These are phyloP conservation scores for Colletotrichum brevisporum DNA, from an alignment of 2,329 filamentous ascomycete species.

Conservation along the genomic window DNA sequence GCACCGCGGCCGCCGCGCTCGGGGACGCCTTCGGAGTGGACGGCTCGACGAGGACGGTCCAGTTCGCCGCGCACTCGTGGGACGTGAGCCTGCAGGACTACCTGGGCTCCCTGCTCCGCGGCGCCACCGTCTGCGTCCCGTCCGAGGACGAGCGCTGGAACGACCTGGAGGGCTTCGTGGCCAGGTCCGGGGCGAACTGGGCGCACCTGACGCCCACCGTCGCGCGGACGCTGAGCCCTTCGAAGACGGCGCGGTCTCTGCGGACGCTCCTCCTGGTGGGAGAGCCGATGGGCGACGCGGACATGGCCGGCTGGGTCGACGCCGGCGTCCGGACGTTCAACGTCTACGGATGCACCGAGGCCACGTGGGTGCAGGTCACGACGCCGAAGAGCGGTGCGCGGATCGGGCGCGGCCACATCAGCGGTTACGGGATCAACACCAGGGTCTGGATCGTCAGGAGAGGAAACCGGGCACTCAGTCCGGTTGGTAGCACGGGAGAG, in stretches of 20 bases:
- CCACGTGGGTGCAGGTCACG: neutral
- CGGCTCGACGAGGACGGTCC: slow-evolving; percentile 45
- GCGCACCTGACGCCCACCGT: slow-evolving; percentile 11
- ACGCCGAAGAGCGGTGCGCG: neutral
- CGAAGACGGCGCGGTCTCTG: neutral
- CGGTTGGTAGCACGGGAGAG: slow-evolving; percentile 43
- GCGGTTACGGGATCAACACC: slow-evolving; percentile 45
- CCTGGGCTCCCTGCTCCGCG: slow-evolving; percentile 64
- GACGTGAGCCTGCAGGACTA: slow-evolving; percentile 66
- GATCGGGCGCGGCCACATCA: slow-evolving; percentile 9
- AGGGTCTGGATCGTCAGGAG: slow-evolving; percentile 47
- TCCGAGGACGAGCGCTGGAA: slow-evolving; percentile 62
- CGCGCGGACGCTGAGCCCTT: neutral
- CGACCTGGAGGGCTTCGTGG: slow-evolving; percentile 53
- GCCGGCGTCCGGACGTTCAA: slow-evolving; percentile 4
- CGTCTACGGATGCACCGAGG: slow-evolving; percentile 10
- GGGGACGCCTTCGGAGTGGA: neutral
- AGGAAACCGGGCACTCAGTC: slow-evolving; percentile 42
- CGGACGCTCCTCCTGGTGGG: slow-evolving; percentile 9
- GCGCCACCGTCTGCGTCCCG: slow-evolving; percentile 72
- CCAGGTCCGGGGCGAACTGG: slow-evolving; percentile 24
- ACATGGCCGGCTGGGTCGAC: slow-evolving; percentile 9
- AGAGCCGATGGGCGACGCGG: slow-evolving; percentile 1
- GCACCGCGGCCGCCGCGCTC: slow-evolving; percentile 38
- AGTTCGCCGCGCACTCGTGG: slow-evolving; percentile 67